These are phyloP conservation scores for Carpinus viminea DNA, from an alignment of 306 rosid species.

Conservation along the genomic window DNA sequence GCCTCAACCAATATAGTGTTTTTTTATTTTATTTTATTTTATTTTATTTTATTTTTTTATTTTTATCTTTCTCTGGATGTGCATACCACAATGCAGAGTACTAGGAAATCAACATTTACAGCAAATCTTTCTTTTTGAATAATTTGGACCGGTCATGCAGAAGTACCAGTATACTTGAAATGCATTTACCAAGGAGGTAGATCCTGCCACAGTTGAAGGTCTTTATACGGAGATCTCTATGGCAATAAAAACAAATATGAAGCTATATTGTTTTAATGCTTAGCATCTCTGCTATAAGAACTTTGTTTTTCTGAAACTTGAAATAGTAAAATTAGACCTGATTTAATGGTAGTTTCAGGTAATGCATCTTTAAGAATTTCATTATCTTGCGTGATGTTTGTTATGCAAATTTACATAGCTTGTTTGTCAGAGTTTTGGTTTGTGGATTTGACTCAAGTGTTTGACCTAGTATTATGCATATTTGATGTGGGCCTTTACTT, in stretches of 20 bases:
- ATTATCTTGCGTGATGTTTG: neutral
- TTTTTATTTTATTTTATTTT: no score
- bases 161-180: neutral
- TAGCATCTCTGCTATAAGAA: neutral
- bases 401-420: neutral
- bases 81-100: neutral
- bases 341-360: neutral
- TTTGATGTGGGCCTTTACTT: slow-evolving; percentile 19
- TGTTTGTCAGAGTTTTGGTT: neutral
- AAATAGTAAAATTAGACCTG: neutral
- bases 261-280: neutral
- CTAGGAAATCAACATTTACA: neutral
- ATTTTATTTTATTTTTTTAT: no score
- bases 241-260: neutral
- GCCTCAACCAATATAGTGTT: neutral
- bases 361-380: neutral
- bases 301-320: neutral
- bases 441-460: slow-evolving; percentile 4
- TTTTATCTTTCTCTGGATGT: neutral
- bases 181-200: neutral
- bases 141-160: neutral
- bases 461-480: slow-evolving; percentile 18
- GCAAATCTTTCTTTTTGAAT: neutral
- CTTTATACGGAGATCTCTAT: neutral
- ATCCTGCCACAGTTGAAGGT: slow-evolving; percentile 1